These are phyloP conservation scores for Solidago caesia DNA, from an alignment of 129 eudicot species.

Conservation along the genomic window DNA sequence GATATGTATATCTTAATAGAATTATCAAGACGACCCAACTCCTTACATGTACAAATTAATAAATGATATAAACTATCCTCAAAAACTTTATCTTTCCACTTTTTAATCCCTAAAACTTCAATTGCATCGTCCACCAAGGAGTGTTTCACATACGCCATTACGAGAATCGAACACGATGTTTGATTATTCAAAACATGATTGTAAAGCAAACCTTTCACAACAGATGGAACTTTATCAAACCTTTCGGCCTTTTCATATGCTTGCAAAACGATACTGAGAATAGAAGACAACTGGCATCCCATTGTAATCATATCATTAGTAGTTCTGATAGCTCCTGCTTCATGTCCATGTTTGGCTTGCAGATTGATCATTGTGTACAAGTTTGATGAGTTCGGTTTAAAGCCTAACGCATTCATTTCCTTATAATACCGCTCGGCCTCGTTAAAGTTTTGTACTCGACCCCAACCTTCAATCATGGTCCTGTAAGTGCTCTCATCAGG, in stretches of 20 bases:
- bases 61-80: constrained; percentile 91
- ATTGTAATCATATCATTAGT: constrained; percentile 62
- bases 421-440: constrained; percentile 61
- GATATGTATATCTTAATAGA: constrained; percentile 60
- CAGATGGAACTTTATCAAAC: constrained; percentile 51
- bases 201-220: constrained; percentile 57
- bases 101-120: constrained; percentile 54
- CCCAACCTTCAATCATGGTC: constrained; percentile 97
- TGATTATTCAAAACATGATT: constrained; percentile 63
- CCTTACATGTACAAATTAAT: constrained; percentile 87
- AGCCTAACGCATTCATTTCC: constrained; percentile 50
- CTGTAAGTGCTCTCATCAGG: constrained; percentile 91
- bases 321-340: constrained; percentile 54
- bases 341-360: constrained; percentile 70
- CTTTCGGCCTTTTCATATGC: constrained; percentile 70
- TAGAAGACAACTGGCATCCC: constrained; percentile 75
- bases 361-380: constrained; percentile 76
- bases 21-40: constrained; percentile 56
- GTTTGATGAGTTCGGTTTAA: constrained; percentile 73
- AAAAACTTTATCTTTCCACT: constrained; percentile 70
- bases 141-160: constrained; percentile 77
- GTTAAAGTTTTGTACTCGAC: constrained; percentile 54
- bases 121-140: constrained; percentile 58
- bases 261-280: constrained; percentile 70
- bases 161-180: constrained; percentile 81